Conservation (phyloP, 139 green algal species). For the Chlamydomonas asymmetrica region DNA sequence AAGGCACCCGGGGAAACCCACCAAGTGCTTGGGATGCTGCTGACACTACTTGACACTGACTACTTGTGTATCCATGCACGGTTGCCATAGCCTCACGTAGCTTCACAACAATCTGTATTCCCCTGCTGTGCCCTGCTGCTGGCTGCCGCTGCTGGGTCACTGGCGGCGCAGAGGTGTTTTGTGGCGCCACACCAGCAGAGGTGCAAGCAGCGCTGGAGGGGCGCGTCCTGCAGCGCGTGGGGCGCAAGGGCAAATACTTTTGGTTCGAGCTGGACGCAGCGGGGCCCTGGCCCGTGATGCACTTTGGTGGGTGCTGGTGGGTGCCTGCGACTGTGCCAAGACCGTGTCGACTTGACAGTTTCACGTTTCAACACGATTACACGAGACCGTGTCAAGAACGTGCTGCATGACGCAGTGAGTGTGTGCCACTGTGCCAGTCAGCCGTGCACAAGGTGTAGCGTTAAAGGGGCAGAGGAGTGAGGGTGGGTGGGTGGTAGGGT, state of each 20-base stretch:
- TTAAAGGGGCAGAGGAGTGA: no score
- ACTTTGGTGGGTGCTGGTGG: constrained; percentile 68
- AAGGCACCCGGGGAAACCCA: neutral
- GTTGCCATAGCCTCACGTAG: neutral
- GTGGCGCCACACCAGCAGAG: constrained; percentile 37
- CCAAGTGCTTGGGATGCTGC: neutral
- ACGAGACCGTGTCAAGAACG: neutral
- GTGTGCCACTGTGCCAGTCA: neutral
- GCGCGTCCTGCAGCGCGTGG: constrained; percentile 18
- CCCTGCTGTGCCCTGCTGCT: neutral
- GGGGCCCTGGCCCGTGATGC: constrained; percentile 57
- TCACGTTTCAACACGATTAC: neutral
- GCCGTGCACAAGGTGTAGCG: neutral
- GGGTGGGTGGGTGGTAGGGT: no score
- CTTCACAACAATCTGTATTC: neutral
- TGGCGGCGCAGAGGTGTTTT: constrained; percentile 61
- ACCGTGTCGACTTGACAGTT: neutral
- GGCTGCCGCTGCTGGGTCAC: neutral
- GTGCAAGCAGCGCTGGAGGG: constrained; percentile 53
- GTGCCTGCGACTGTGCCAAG: neutral
- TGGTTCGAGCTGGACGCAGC: constrained; percentile 69
- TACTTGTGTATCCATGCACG: neutral
- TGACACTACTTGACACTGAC: neutral
- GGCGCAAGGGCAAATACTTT: constrained; percentile 80
- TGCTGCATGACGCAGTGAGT: neutral